Conservation (phyloP, 306 rosid species). For the Lathyrus aphaca region DNA sequence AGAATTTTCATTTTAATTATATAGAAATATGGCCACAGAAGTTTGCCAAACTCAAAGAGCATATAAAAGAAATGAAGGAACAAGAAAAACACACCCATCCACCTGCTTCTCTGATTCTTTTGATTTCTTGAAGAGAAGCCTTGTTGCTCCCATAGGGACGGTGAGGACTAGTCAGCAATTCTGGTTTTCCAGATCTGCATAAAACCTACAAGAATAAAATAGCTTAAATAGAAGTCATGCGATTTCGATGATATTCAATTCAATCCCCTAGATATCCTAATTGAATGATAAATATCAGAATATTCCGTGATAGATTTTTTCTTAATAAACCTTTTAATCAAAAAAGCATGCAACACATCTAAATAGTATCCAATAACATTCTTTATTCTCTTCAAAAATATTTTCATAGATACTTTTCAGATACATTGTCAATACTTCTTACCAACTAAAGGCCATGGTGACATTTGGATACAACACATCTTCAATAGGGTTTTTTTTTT, state of each 20-base stretch:
- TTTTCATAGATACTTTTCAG: background rate
- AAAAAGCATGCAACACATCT: conserved; percentile 7
- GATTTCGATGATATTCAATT: conserved; percentile 14
- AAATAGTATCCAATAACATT: background rate
- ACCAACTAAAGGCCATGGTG: background rate
- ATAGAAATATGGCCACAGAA: background rate
- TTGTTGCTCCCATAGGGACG: conserved; percentile 91
- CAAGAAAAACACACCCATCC: conserved; percentile 99
- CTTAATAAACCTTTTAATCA: conserved; percentile 14
- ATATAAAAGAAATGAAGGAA: conserved; percentile 42
- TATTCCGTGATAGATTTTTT: conserved; percentile 13
- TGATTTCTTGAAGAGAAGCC: conserved; percentile 80
- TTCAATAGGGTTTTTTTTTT: background rate
- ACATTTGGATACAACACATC: background rate
- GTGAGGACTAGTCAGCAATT: conserved; percentile 81
- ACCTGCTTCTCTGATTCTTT: conserved; percentile 98
- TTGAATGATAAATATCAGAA: conserved; percentile 7
- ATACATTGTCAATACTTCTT: background rate
- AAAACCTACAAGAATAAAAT: conserved; percentile 66
- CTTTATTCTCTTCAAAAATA: background rate
- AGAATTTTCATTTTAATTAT: conserved; percentile 25
- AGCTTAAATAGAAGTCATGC: conserved; percentile 18
- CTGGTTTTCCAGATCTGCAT: conserved; percentile 80
- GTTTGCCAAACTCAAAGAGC: conserved; percentile 25
- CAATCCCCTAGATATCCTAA: conserved; percentile 30